Percentiles rank a stretch among this genome's conserved stretches.
phyloP scores from a whole-genome alignment of 768 basidiomycete genomes.

The Harrya chromipes region DNA sequence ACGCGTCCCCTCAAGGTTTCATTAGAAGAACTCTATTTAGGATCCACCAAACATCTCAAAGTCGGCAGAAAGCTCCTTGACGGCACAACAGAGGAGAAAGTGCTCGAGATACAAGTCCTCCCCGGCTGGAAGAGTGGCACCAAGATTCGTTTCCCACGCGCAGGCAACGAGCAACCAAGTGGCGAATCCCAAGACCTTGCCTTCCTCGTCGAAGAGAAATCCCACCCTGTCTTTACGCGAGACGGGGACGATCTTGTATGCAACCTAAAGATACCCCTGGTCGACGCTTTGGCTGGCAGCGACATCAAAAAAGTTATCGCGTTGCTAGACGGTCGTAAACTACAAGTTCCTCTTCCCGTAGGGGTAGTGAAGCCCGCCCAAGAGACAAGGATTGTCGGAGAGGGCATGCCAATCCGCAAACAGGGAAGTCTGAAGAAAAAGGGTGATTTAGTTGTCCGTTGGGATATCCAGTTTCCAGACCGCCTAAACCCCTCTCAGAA shows the following conservation, averaged over 20 bases:
- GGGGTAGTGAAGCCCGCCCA: conserved; percentile 76
- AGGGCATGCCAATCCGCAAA: conserved; percentile 92
- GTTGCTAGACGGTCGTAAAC: conserved; percentile 73
- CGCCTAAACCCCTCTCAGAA: conserved; percentile 73
- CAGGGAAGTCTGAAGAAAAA: conserved; percentile 64
- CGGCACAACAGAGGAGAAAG: conserved; percentile 80
- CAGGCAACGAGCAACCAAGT: conserved; percentile 71
- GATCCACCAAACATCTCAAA: conserved; percentile 85
- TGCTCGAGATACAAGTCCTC: conserved; percentile 73
- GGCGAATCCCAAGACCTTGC: conserved; percentile 88
- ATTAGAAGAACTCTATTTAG: conserved; percentile 82
- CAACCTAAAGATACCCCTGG: conserved; percentile 62
- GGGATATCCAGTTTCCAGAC: conserved; percentile 84
- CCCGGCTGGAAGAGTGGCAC: conserved; percentile 98
- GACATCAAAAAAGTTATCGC: conserved; percentile 57
- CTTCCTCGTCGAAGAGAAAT: conserved; percentile 96
- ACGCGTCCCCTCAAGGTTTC: conserved; percentile 80
- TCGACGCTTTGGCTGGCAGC: conserved; percentile 75
- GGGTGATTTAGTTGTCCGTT: conserved; percentile 81
- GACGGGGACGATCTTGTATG: conserved; percentile 79
- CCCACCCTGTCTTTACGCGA: conserved; percentile 70
- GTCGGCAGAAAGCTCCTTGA: conserved; percentile 71
- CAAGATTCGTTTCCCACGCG: conserved; percentile 84
- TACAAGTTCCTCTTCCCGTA: conserved; percentile 63
- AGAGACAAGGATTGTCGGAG: conserved; percentile 64